Evolutionary conservation across 1,284 basidiomycete species (phyloP).

Genomic region (Ceratobasidium sp.): DNA sequence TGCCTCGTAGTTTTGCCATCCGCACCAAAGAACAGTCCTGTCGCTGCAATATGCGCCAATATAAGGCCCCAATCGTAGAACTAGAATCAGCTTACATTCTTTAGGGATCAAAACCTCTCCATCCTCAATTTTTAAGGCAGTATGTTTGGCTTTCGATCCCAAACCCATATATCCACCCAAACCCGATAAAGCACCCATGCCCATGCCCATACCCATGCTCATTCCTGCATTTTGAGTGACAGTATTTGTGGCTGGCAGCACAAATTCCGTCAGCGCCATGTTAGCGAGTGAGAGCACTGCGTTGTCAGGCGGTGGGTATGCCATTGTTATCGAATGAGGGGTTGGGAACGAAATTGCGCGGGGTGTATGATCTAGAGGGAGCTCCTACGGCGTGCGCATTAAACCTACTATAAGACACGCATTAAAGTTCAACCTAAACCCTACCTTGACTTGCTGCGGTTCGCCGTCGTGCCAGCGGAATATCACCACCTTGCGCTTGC

Average conservation of each 20-base stretch:
- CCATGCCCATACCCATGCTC: slow-evolving; percentile 52
- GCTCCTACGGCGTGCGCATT: slow-evolving; percentile 66
- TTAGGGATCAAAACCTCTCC: slow-evolving; percentile 77
- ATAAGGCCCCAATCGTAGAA: neutral
- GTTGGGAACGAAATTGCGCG: slow-evolving; percentile 74
- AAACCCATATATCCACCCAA: slow-evolving; percentile 89
- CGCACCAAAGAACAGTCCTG: slow-evolving; percentile 73
- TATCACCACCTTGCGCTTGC: slow-evolving; percentile 82
- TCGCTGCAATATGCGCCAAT: slow-evolving; percentile 56
- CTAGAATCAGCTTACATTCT: slow-evolving; percentile 69
- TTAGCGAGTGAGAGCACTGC: slow-evolving; percentile 73
- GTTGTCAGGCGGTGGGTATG: slow-evolving; percentile 77
- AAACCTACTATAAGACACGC: too few species aligned
- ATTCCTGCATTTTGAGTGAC: slow-evolving; percentile 43
- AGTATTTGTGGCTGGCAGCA: slow-evolving; percentile 56
- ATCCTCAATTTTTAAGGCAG: slow-evolving; percentile 67
- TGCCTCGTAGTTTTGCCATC: slow-evolving; percentile 71
- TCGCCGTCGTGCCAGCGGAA: slow-evolving; percentile 89
- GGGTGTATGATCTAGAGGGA: slow-evolving; percentile 83
- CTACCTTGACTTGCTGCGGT: slow-evolving; percentile 74
- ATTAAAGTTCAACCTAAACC: slow-evolving; percentile 43
- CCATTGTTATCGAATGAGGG: slow-evolving; percentile 70
- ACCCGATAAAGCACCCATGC: slow-evolving; percentile 77
- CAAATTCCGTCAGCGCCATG: slow-evolving; percentile 65
- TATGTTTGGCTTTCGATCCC: slow-evolving; percentile 71